Conservation (phyloP, 352 stramenopile genomes). For the Blastocystis sp. region DNA sequence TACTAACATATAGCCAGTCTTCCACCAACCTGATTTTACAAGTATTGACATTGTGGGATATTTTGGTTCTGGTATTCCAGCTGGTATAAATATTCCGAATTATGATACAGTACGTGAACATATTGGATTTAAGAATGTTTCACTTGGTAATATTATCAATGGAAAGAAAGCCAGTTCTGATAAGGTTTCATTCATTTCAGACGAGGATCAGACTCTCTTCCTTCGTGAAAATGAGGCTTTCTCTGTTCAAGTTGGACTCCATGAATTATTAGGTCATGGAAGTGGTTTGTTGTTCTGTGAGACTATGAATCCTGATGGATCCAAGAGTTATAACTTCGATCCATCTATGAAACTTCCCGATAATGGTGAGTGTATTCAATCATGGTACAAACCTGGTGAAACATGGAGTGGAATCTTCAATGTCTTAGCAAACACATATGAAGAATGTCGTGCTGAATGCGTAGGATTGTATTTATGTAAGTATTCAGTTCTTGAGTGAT, state of each 20-base stretch:
- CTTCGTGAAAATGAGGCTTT: slow-evolving; percentile 63
- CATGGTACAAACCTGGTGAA: slow-evolving; percentile 64
- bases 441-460: slow-evolving; percentile 64
- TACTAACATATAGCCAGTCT: slow-evolving; percentile 9
- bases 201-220: slow-evolving; percentile 63
- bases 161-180: slow-evolving; percentile 30
- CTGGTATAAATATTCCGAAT: slow-evolving; percentile 66
- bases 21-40: slow-evolving; percentile 65
- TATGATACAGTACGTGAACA: slow-evolving; percentile 64
- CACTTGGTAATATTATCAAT: slow-evolving; percentile 63
- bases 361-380: slow-evolving; percentile 4
- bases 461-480: slow-evolving; percentile 64
- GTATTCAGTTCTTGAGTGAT: neutral
- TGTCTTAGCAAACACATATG: slow-evolving; percentile 62
- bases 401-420: slow-evolving; percentile 64
- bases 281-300: slow-evolving; percentile 64
- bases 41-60: slow-evolving; percentile 65
- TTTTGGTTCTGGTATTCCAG: slow-evolving; percentile 63
- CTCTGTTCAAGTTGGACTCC: slow-evolving; percentile 63
- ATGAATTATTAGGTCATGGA: slow-evolving; percentile 64
- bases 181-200: slow-evolving; percentile 58
- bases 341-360: slow-evolving; percentile 48
- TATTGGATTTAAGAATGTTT: slow-evolving; percentile 66
- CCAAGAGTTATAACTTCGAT: slow-evolving; percentile 41
- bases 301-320: neutral